Base-by-base conservation (phyloP, 2,329 filamentous ascomycete species). In the Fusarium xylarioides region DNA sequence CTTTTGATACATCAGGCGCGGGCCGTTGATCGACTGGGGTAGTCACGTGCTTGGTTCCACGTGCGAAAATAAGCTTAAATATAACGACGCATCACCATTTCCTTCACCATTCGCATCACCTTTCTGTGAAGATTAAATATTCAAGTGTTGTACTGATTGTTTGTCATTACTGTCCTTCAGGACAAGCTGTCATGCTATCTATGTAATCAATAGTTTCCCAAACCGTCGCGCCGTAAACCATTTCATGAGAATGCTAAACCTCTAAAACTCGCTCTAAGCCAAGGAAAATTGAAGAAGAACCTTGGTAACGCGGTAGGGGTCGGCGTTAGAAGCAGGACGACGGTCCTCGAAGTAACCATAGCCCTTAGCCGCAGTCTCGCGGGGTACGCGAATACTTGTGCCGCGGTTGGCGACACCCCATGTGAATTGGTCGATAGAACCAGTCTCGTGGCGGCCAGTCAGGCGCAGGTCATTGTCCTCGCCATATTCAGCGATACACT, bases 391-490 rank as follows among this genome's bases (percentile, higher is more conserved):
- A 80, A 98, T 95, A 43, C 93, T 97, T 67, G 93, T 92, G 80
- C 95, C 96, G 85, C 96, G 95, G 91, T 98, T 95, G 83, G 96
- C 96, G 71, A 98, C 92, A 81, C 96, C 70, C 72, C 92, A 98
- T 78, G 91, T 91, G 90, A 99, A 99, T 83, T 92, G 90, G 81
- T 99, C 95, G 80, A 97, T 98, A 78, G 88, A 90, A 52, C 95
- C 95, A 16, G 96, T 99, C 91, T 99, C 96, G 86, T 98, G 94
- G 76, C 90, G 89, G 78, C 96, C 96, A 59, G 95, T 98, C 79
- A 98, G 92, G 81, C 96, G 95, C 78, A 92, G 90, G 78, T 96
- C 94, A 87, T 99, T 99, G 83, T 95, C 95, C 88, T 97, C 94
- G 80, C 96, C 95, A 82, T 97, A 97, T 77, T 97, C 95, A 77